Evolutionary conservation across 495 filamentous ascomycete genomes (phyloP).

Genomic region (Aspergillus coremiiformis): DNA sequence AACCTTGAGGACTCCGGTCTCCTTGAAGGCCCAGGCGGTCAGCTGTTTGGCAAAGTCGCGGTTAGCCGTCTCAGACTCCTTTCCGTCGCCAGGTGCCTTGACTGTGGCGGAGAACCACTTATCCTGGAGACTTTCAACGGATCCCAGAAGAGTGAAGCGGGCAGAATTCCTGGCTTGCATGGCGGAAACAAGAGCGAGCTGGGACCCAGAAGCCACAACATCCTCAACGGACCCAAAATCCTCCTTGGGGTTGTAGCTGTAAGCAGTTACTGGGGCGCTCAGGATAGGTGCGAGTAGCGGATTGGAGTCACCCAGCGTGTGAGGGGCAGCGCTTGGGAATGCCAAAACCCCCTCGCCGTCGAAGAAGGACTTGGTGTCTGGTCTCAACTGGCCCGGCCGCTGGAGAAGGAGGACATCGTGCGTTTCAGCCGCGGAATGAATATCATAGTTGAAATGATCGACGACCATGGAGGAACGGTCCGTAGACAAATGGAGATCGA

Average conservation of each 20-base stretch:
- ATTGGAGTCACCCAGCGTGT: conserved; percentile 67
- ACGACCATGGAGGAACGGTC: conserved; percentile 78
- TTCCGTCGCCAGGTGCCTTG: conserved; percentile 46
- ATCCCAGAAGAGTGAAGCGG: conserved; percentile 79
- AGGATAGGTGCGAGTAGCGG: conserved; percentile 74
- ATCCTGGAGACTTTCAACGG: conserved; percentile 78
- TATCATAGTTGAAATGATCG: conserved; percentile 94
- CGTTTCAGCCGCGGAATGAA: conserved; percentile 61
- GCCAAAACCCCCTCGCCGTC: conserved; percentile 63
- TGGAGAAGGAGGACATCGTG: conserved; percentile 84
- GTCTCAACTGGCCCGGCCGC: conserved; percentile 50
- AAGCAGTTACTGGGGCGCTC: conserved; percentile 71
- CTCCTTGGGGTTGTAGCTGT: conserved; percentile 92
- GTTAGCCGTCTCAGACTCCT: conserved; percentile 63
- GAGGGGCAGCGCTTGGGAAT: conserved; percentile 71
- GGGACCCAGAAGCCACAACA: conserved; percentile 72
- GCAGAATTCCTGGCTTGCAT: conserved; percentile 92
- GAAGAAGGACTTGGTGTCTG: conserved; percentile 75
- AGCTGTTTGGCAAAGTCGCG: conserved; percentile 77
- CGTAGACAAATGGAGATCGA: conserved; percentile 82
- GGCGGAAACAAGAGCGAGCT: conserved; percentile 72
- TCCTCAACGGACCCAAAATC: conserved; percentile 67
- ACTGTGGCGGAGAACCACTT: conserved; percentile 84
- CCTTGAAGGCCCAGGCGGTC: conserved; percentile 87
- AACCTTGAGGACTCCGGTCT: conserved; percentile 82